Evolutionary conservation across 495 filamentous ascomycete species (phyloP), one percentile per base, ranked within the genome.

Genomic region (Neurospora sublineolata): DNA sequence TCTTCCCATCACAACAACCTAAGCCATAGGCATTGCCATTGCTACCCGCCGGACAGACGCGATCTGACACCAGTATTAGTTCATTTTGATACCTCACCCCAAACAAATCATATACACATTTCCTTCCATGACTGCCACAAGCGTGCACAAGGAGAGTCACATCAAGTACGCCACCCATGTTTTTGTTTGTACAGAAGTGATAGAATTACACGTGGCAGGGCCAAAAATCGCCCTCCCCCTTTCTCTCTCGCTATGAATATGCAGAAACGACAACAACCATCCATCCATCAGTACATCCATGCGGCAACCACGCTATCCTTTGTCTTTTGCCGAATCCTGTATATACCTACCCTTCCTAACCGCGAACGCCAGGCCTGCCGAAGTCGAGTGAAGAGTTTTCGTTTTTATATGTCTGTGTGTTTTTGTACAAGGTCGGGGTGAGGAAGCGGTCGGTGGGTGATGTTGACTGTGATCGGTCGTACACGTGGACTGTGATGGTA

Each of bases 341-440:
- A 64, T 60, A 16, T 64, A 33, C 33, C 33, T 36, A 36, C 12
- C 52, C 52, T 64, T 33, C 52, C 52, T 44, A 71, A 76, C 46
- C 68, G 52, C 27, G 71, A 84, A 84, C 82, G 81, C 82, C 82
- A 76, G 74, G 80, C 82, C 81, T 82, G 82, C 82, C 81, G 74
- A 75, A 78, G 76, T 83, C 82, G 82, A 83, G 82, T 83, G 82
- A 83, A 84, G 82, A 84, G 52, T 8, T 30, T 33, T 64, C 33
- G 23, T 64, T 27, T 60, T 64, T 60, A 8, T 16, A 64, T 64
- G 30, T 64, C 14, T 64, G 11, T 64, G 52, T 16, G 2, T 64
- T 33, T 60, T 33, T 64, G 52, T 64, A 64, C 52, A 64, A 64
- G 52, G 52, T 18, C 27, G 52, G 27, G 27, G 40, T 5, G 16